Evolutionary conservation across 2,329 filamentous ascomycete genomes (phyloP), one percentile per base, ranked within the genome.

Genomic region (Fusarium nisikadoi): DNA sequence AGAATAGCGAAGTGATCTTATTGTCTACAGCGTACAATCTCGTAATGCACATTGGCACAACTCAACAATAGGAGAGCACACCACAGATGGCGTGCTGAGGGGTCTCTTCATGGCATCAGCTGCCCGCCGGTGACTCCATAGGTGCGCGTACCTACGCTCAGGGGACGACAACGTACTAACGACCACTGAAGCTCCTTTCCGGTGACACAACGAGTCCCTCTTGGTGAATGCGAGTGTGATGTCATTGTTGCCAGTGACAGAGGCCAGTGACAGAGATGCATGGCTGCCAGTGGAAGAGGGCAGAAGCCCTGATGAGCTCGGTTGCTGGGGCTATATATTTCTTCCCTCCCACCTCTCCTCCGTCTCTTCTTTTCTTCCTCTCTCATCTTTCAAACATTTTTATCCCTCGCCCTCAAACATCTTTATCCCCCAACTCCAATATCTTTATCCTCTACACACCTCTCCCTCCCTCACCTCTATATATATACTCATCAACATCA

Each of bases 51-150:
- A 27, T 16, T 6, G 2, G 5, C 1, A 3, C 2, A 27, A 17
- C 19, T 13, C 10, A 39, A 53, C 10, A 39, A 53, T 39, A 29
- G 23, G n/a, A 27, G 27, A 2, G 0, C 5, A n/a, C 1, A 12
- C 6, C 1, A 27, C 2, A 4, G 1, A 2, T 5, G 19, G 12
- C 13, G 5, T 23, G 3, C 7, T 17, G 14, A 10, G 23, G 10
- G 10, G 2, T 9, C 33, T 12, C 2, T 17, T 38, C 9, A 27
- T 19, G 13, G 13, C 19, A 27, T 12, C 19, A 53, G 49, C 13
- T 53, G 23, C 10, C 14, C 2, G 19, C 10, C 20, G 33, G 23
- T 53, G 33, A 53, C 49, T n/a, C 7, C 19, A n/a, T 38, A 13
- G 3, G 14, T 29, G 8, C 49, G 3, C 33, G 5, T 14, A 50